A percentile compares a stretch with the other conserved stretches of the same genome.
Conservation (phyloP, 2,329 filamentous ascomycete species). For the Alternaria arborescens region DNA sequence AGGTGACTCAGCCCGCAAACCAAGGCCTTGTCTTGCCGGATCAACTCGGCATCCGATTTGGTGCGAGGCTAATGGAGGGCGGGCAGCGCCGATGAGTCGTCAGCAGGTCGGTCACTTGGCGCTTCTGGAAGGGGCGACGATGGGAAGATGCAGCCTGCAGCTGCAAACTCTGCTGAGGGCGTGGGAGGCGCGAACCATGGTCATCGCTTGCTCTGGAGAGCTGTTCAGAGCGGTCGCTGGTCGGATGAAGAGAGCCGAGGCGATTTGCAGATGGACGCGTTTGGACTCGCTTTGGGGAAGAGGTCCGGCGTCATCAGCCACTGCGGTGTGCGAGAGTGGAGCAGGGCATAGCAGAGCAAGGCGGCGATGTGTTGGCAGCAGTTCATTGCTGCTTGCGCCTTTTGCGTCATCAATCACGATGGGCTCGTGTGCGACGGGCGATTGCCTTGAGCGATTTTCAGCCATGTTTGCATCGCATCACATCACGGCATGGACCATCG, state of each 20-base stretch:
- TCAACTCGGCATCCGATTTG: slow-evolving; percentile 21
- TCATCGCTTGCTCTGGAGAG: background rate
- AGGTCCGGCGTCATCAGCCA: slow-evolving; percentile 19
- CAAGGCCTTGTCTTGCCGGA: slow-evolving; percentile 24
- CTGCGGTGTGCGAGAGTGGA: slow-evolving; percentile 9
- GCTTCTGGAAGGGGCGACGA: slow-evolving; percentile 28
- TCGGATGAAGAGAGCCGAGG: slow-evolving; percentile 17
- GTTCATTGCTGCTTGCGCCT: slow-evolving; percentile 22
- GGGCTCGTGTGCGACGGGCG: slow-evolving; percentile 3
- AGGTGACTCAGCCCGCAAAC: slow-evolving; percentile 37
- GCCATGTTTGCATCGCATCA: slow-evolving; percentile 14
- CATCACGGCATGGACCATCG: slow-evolving; percentile 17
- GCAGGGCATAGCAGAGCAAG: slow-evolving; percentile 4
- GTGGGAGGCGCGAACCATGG: slow-evolving; percentile 17
- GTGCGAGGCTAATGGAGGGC: slow-evolving; percentile 15
- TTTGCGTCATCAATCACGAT: slow-evolving; percentile 33
- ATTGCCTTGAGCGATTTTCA: slow-evolving; percentile 27
- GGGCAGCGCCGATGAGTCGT: slow-evolving; percentile 23
- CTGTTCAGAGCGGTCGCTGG: background rate
- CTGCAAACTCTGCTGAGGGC: slow-evolving; percentile 14
- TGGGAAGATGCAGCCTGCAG: slow-evolving; percentile 21
- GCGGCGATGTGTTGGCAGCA: slow-evolving; percentile 23
- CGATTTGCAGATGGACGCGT: slow-evolving; percentile 19
- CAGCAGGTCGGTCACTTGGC: slow-evolving; percentile 17
- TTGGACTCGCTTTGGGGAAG: slow-evolving; percentile 18